Conservation (phyloP, 2,329 filamentous ascomycete genomes). For the Ophiostoma sp. region DNA sequence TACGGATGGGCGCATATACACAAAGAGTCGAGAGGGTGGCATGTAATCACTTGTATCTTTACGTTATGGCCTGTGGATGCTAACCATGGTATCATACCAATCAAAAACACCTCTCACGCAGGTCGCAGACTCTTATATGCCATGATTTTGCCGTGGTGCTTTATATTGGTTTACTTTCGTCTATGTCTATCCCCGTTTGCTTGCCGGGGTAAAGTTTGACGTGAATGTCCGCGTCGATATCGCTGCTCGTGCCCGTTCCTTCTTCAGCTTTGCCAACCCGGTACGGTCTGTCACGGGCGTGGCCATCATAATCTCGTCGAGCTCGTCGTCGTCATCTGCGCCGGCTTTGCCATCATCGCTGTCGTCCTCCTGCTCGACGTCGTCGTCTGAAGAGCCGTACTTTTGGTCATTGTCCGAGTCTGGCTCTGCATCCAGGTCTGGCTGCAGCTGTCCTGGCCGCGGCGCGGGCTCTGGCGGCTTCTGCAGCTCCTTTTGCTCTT, state of each 20-base stretch:
- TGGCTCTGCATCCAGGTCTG: constrained; percentile 63
- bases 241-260: constrained; percentile 46
- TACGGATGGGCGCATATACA: neutral
- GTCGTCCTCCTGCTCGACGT: constrained; percentile 27
- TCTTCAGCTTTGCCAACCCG: constrained; percentile 56
- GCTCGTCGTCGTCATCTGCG: constrained; percentile 65
- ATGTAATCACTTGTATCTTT: constrained; percentile 4
- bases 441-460: constrained; percentile 49
- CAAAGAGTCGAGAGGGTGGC: neutral
- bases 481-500: constrained; percentile 35
- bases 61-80: neutral
- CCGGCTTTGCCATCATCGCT: constrained; percentile 36
- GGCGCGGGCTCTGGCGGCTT: constrained; percentile 61
- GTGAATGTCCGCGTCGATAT: constrained; percentile 49
- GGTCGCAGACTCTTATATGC: too few species aligned
- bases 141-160: neutral
- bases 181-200: constrained; percentile 39
- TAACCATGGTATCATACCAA: neutral
- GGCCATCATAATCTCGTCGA: constrained; percentile 89
- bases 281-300: constrained; percentile 83
- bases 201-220: constrained; percentile 45
- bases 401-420: constrained; percentile 57
- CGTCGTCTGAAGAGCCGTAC: constrained; percentile 19
- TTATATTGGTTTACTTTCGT: neutral
- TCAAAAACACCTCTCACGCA: neutral